These are phyloP conservation scores for Corymbia maculata DNA, from an alignment of 345 rosid species.

Conservation along the genomic window DNA sequence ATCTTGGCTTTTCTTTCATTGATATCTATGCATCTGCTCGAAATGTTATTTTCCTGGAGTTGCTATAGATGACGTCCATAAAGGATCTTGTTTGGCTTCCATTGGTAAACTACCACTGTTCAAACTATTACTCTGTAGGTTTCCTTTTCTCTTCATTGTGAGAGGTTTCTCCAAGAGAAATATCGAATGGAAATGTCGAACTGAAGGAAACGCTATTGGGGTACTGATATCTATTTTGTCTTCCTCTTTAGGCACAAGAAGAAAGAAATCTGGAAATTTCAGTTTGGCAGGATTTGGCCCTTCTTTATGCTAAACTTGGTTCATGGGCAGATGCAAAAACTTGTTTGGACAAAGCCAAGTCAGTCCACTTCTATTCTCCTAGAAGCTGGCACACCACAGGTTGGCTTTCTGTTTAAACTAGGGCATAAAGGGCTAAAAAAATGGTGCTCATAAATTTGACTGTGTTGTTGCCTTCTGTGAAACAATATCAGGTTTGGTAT, in stretches of 20 bases:
- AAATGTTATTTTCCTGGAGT: neutral
- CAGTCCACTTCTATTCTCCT: slow-evolving; percentile 53
- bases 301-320: slow-evolving; percentile 52
- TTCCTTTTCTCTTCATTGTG: neutral
- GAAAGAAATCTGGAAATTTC: slow-evolving; percentile 46
- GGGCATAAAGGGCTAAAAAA: neutral
- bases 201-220: neutral
- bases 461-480: neutral
- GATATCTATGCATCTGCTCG: neutral
- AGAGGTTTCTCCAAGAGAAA: neutral
- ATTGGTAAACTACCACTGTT: neutral
- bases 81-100: neutral
- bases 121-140: neutral
- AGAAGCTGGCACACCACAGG: slow-evolving; percentile 78
- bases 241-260: slow-evolving; percentile 26
- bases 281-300: slow-evolving; percentile 84
- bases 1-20: neutral
- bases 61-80: neutral
- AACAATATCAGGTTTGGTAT: slow-evolving; percentile 46
- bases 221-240: neutral
- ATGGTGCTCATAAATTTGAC: neutral
- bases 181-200: neutral
- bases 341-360: slow-evolving; percentile 66
- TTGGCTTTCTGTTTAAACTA: slow-evolving; percentile 1
- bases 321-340: slow-evolving; percentile 65